Percentiles rank a stretch among this genome's conserved stretches.
Evolutionary conservation across 768 basidiomycete species (phyloP).

Genomic region (Mycena rosella): DNA sequence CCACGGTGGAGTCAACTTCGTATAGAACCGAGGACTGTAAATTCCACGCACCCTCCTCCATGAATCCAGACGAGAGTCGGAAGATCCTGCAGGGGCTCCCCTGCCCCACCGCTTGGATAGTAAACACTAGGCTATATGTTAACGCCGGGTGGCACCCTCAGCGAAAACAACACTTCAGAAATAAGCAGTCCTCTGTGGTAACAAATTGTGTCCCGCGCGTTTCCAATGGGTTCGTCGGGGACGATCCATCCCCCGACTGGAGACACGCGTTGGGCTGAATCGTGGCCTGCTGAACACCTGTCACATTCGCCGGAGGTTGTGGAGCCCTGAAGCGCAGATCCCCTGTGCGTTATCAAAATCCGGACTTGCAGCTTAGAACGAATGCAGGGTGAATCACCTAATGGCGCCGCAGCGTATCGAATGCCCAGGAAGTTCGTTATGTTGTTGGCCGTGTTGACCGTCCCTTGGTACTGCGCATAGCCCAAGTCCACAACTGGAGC

Average conservation of each 20-base stretch:
- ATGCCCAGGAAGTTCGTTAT: conserved; percentile 42
- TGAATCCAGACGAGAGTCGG: conserved; percentile 62
- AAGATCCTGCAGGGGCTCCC: conserved; percentile 39
- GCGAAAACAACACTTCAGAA: conserved; percentile 31
- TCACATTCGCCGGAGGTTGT: too few relatives aligned
- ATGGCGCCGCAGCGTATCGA: conserved; percentile 41
- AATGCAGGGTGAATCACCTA: too few relatives aligned
- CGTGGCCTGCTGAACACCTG: too few relatives aligned
- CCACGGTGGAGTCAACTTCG: conserved; percentile 24
- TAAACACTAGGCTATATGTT: conserved; percentile 45
- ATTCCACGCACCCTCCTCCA: conserved; percentile 44
- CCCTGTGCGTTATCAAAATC: conserved; percentile 40
- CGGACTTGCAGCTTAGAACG: too few relatives aligned
- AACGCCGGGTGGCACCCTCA: neutral
- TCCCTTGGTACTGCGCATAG: conserved; percentile 47
- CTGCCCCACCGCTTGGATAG: conserved; percentile 47
- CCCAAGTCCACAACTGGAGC: conserved; percentile 44
- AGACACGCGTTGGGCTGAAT: too few relatives aligned
- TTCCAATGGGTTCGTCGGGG: too few relatives aligned
- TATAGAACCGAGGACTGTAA: too few relatives aligned
- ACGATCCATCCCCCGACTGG: too few relatives aligned
- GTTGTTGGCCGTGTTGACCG: conserved; percentile 36
- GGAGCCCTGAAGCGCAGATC: too few relatives aligned
- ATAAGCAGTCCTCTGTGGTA: neutral
- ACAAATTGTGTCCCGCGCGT: too few relatives aligned